These are phyloP conservation scores for Detonula confervacea DNA, from an alignment of 352 stramenopile genomes.

Conservation along the genomic window DNA sequence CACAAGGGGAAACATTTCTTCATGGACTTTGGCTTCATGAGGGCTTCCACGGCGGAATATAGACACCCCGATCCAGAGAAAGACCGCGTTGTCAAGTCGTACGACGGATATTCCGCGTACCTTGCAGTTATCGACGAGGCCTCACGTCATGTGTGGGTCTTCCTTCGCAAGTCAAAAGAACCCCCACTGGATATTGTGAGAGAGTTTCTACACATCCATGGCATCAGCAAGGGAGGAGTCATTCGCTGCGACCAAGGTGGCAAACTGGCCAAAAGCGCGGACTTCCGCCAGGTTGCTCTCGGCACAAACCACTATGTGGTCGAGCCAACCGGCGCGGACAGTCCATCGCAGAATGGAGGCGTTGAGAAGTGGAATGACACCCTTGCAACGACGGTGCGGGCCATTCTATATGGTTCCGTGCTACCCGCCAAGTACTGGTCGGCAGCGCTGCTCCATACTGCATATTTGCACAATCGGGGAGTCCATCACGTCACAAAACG, in stretches of 20 bases:
- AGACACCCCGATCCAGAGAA: background rate
- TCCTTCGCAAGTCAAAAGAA: conserved; percentile 12
- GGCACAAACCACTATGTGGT: conserved; percentile 1
- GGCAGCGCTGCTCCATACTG: conserved; percentile 11
- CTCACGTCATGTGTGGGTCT: conserved; percentile 14
- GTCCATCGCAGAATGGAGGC: conserved; percentile 19
- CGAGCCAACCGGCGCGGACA: conserved; percentile 19
- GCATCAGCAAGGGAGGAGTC: background rate
- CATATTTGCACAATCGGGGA: conserved; percentile 29
- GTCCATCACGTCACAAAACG: background rate
- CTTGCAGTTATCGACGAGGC: conserved; percentile 4
- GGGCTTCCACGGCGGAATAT: background rate
- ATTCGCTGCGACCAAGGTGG: conserved; percentile 23
- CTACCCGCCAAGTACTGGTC: conserved; percentile 40
- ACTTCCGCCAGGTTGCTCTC: background rate
- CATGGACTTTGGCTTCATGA: conserved; percentile 19
- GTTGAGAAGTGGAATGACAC: conserved; percentile 31
- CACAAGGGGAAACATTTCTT: background rate
- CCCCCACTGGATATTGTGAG: background rate
- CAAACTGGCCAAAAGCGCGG: background rate
- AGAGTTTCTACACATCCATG: background rate
- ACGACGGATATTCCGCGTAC: background rate
- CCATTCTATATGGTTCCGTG: conserved; percentile 18
- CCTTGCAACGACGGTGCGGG: conserved; percentile 7
- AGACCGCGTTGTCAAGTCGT: conserved; percentile 8